Conservation (phyloP, 2,329 filamentous ascomycete genomes). For the Penicillium sp. region DNA sequence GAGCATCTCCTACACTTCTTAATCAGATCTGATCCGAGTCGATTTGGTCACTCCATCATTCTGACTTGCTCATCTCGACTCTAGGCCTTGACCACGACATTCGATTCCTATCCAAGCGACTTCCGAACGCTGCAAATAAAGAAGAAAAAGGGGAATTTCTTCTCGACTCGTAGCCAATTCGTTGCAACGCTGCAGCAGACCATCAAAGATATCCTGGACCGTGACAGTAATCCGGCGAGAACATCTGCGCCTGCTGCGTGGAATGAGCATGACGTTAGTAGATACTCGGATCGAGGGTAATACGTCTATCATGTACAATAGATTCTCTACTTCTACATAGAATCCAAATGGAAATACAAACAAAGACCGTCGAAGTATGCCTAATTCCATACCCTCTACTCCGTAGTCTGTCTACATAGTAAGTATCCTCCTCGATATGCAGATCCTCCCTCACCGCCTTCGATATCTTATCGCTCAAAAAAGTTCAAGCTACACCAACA, state of each 20-base stretch:
- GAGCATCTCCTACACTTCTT: conserved; percentile 1
- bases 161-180: conserved; percentile 3
- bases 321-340: background rate
- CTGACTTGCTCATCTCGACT: background rate
- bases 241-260: conserved; percentile 7
- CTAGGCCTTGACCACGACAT: conserved; percentile 11
- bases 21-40: too few relatives aligned
- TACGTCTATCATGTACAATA: conserved; percentile 6
- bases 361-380: background rate
- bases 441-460: conserved; percentile 20
- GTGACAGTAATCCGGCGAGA: conserved; percentile 3
- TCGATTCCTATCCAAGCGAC: conserved; percentile 6
- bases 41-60: background rate
- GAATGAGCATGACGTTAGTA: conserved; percentile 11
- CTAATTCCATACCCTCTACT: background rate
- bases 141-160: conserved; percentile 5
- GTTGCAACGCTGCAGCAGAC: conserved; percentile 8
- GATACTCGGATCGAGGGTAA: conserved; percentile 6
- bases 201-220: conserved; percentile 7
- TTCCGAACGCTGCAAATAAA: background rate
- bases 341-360: background rate
- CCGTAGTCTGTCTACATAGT: background rate
- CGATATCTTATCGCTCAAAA: conserved; percentile 26
- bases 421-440: too few relatives aligned
- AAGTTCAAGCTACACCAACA: conserved; percentile 3